Evolutionary conservation across 2,329 filamentous ascomycete species (phyloP), one percentile per base, ranked within the genome.

Genomic region (Trichocomaceae sp.): DNA sequence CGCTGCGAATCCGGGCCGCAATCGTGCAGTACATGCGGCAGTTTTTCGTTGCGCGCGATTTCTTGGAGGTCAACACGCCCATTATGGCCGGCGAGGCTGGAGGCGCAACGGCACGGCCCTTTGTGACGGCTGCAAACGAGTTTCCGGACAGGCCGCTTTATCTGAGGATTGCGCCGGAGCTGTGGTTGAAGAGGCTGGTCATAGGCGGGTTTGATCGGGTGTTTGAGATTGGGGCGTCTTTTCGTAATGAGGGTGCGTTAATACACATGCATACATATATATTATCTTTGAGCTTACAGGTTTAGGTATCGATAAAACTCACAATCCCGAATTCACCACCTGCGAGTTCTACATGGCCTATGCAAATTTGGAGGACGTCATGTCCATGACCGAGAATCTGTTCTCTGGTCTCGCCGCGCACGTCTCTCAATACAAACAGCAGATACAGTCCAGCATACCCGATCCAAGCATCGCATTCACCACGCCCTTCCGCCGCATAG

Each of bases 321-420:
- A 99, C 69, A 99, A 99, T 66, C 92, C 93, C 0, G 93, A 99
- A 68, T 99, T 97, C 73, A 93, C 88, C 45, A 97, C 89, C 57
- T 97, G 92, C 76, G 93, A 99, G 73, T 97, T 96, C 73, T 99
- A 99, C 72, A 85, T 87, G 58, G 86, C 91, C 2, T 95, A 91
- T 64, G 84, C 86, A 57, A 87, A 86, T 60, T 79, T 96, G 0
- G 75, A 84, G 35, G 82, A 88, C 42, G 75, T 97, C 50, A 90
- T 95, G 65, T 67, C 71, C 19, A 82, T 84, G 67, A 97, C 92
- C 0, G 87, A 93, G 68, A 75, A 79, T 13, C 72, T 97, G 47
- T 72, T 96, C 31, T 75, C 68, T 33, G 77, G 80, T 17, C 75
- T 91, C 15, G 79, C 82, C 9, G 63, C 70, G 15, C 77, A 79